These are phyloP conservation scores for Dendrobium catenatum DNA, from an alignment of 106 monocot species.

Conservation along the genomic window DNA sequence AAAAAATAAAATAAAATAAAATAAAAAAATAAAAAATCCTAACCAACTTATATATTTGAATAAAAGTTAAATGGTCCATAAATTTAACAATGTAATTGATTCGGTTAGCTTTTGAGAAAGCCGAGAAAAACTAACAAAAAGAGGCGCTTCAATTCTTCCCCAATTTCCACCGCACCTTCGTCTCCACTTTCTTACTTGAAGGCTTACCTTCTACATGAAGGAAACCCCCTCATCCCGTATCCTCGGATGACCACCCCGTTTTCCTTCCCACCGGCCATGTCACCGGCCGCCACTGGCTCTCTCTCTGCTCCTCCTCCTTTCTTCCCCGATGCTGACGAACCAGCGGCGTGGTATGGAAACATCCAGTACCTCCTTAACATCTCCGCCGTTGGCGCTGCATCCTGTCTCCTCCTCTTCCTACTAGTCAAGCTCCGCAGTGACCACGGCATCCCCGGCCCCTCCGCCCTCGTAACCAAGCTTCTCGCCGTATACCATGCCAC, in stretches of 20 bases:
- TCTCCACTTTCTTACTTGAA: neutral
- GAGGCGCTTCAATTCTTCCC: neutral
- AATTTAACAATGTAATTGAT: too few species aligned
- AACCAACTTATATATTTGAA: too few species aligned
- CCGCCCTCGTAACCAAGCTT: slow-evolving; percentile 86
- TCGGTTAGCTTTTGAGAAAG: neutral
- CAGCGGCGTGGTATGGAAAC: slow-evolving; percentile 78
- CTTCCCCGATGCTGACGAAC: slow-evolving; percentile 28
- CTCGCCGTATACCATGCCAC: slow-evolving; percentile 85
- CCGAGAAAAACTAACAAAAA: neutral
- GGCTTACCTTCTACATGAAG: neutral
- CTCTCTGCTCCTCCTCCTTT: slow-evolving; percentile 17
- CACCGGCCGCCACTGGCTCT: neutral
- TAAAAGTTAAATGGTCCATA: too few species aligned
- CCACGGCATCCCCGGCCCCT: slow-evolving; percentile 77
- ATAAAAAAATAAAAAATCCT: too few species aligned
- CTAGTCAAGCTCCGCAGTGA: slow-evolving; percentile 90
- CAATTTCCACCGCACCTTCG: neutral
- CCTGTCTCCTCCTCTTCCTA: slow-evolving; percentile 86
- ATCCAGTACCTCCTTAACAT: slow-evolving; percentile 97
- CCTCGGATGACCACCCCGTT: neutral
- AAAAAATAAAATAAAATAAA: too few species aligned
- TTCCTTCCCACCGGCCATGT: slow-evolving; percentile 1
- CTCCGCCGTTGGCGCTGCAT: slow-evolving; percentile 63
- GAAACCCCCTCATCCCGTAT: neutral